Base-by-base conservation (phyloP, 352 stramenopile species). In the Globisporangium lucens region DNA sequence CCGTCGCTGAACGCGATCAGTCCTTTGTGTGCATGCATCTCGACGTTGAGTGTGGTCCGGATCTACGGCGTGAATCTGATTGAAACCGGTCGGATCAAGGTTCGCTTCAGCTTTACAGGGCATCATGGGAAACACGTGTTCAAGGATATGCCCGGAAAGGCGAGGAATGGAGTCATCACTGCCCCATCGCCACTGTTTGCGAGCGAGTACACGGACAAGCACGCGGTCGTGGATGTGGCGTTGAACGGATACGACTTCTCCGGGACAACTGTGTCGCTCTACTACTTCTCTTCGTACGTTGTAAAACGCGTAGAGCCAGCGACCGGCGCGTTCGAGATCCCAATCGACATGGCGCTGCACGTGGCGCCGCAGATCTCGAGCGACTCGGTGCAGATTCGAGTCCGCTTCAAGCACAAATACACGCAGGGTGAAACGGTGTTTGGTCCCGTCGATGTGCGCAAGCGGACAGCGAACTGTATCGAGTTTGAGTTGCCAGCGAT, bases 161-260 rank as follows among this genome's bases (percentile, higher is more conserved):
- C 78, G 9, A 52, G 61, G 2, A 71, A 85, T n/a, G 84, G 84
- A 2, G 66, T 89, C 12, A 89, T 92, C 49, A 83, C 71, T 12
- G 66, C 70, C 0, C 72, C 65, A 0, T 88, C 82, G 0, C 84
- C 84, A 2, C 63, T 75, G 12, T 90, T 92, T 47, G 22, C 70
- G 1, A 68, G 66, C 4, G 84, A 90, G 9, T 88, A 75, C 30
- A 71, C 76, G 0, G 80, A 85, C 24, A 66, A 74, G 27, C 82
- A 71, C 13, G 82, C 82, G 6, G 66, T 76, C 0, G 81, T 90
- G 8, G 82, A 90, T 24, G 74, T 92, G 0, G 84, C 84, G 0
- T 60, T 92, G 7, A 92, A 92, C 30, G 82, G 84, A 2, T 75
- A 85, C 2, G 80, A 92, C 58, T 92, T 92, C 47, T 87, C 81